Evolutionary conservation across 2,329 filamentous ascomycete species (phyloP), one percentile per base, ranked within the genome.

Genomic region (Bisporella sp.): DNA sequence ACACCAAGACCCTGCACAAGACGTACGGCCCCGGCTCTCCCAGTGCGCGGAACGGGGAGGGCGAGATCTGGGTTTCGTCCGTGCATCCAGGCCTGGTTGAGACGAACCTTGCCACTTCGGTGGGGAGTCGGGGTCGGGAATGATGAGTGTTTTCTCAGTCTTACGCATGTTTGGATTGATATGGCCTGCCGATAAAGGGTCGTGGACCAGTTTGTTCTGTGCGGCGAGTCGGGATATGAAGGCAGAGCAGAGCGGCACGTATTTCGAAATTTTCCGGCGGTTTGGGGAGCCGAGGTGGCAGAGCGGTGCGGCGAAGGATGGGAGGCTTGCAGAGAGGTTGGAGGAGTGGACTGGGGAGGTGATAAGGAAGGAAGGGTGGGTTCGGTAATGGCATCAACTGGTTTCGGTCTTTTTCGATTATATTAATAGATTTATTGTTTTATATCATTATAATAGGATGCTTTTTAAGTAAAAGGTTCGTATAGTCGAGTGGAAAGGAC

Each of bases 1-100:
- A 73, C 56, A 56, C 66, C n/a, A 66, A 61, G 53, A 65, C 62
- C 5, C 52, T 73, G 44, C 54, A 69, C 48, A 61, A 60, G 48
- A 51, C 29, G 21, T 68, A 71, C 53, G 68, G 69, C 1, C 63
- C 56, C 12, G 65, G 60, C 9, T 66, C 64, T 33, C 41, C 49
- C 9, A 55, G 57, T 31, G 58, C 65, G 29, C 50, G 45, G 37
- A 55, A 52, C 13, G 63, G 59, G 1, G 56, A 65, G 39, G 68
- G 67, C 37, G 67, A 71, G 56, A 68, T 73, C 51, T 70, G 68
- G 65, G 52, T 59, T 11, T 59, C 66, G n/a, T 58, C 60, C 28
- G 64, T 72, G 41, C 69, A 71, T 55, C 70, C 70, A 5, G 70
- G 70, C n/a, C 28, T 70, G 7, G 66, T 72, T 0, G 60, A 68